Evolutionary conservation across 345 rosid species (phyloP).

Genomic region (Carallia brachiata): DNA sequence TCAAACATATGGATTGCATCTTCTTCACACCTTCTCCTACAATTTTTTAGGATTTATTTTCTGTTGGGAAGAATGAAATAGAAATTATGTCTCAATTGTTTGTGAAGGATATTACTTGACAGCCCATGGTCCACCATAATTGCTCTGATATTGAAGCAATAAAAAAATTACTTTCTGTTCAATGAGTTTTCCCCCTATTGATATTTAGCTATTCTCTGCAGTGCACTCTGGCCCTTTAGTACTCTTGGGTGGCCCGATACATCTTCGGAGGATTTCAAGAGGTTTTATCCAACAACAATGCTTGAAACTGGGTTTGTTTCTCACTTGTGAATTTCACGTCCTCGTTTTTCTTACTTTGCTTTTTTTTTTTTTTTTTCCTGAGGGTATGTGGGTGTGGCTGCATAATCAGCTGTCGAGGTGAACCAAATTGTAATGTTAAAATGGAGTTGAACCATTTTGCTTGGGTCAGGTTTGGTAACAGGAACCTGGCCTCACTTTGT

Average conservation of each 20-base stretch:
- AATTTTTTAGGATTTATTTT: background rate
- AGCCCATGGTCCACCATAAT: background rate
- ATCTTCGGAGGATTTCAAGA: constrained; percentile 66
- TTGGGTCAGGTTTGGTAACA: background rate
- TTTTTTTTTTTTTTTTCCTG: background rate
- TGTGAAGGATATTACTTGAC: background rate
- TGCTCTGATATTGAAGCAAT: background rate
- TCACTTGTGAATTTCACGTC: background rate
- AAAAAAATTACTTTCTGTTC: background rate
- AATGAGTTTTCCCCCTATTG: constrained; percentile 8
- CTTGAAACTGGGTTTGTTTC: constrained; percentile 86
- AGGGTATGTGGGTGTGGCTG: background rate
- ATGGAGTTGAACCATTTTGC: background rate
- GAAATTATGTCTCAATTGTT: background rate
- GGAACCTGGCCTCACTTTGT: background rate
- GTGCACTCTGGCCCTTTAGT: constrained; percentile 97
- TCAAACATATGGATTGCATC: background rate
- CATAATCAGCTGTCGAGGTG: constrained; percentile 2
- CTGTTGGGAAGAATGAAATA: background rate
- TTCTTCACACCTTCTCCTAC: background rate
- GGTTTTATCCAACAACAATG: constrained; percentile 87
- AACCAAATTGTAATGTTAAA: background rate
- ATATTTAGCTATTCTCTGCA: constrained; percentile 31
- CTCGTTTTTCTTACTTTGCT: constrained; percentile 1
- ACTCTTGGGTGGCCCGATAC: constrained; percentile 97